Evolutionary conservation across 1,139 yeast species (phyloP).

Genomic region (Geotrichum klebahnii): DNA sequence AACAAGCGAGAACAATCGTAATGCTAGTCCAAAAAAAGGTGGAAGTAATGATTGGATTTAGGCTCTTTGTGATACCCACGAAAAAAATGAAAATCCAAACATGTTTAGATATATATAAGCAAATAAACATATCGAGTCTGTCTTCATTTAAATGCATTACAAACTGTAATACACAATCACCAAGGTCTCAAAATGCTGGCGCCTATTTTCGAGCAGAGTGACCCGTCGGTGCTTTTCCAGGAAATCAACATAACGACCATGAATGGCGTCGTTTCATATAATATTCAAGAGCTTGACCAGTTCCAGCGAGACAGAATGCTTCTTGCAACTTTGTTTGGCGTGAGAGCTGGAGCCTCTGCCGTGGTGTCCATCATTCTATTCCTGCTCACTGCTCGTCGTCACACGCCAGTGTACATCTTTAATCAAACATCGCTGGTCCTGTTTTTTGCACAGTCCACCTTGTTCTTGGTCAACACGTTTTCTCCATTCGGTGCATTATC

Average conservation of each 20-base stretch:
- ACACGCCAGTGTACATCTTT: constrained; percentile 63
- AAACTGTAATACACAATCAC: not conserved
- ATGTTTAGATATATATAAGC: too few relatives aligned
- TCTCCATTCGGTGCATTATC: constrained; percentile 53
- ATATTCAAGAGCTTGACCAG: constrained; percentile 37
- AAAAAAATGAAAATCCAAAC: too few relatives aligned
- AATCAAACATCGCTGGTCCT: constrained; percentile 58
- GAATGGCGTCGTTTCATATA: constrained; percentile 4
- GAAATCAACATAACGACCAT: constrained; percentile 8
- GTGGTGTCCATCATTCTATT: constrained; percentile 25
- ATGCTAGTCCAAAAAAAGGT: constrained; percentile 86
- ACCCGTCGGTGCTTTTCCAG: constrained; percentile 13
- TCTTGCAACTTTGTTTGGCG: constrained; percentile 36
- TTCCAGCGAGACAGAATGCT: constrained; percentile 35
- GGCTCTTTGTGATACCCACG: not conserved
- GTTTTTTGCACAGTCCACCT: constrained; percentile 54
- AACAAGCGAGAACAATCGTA: not conserved
- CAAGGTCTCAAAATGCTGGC: not conserved
- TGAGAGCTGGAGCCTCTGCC: constrained; percentile 45
- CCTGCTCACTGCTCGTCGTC: constrained; percentile 29
- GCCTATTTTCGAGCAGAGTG: not conserved
- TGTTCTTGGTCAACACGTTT: constrained; percentile 51
- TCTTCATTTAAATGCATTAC: not conserved
- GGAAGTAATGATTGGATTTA: constrained; percentile 77
- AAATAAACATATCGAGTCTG: too few relatives aligned